A percentile compares a stretch with the other conserved stretches of the same genome.
Conservation (phyloP, 768 basidiomycete genomes). For the Rhodosporidiobolus odoratus region DNA sequence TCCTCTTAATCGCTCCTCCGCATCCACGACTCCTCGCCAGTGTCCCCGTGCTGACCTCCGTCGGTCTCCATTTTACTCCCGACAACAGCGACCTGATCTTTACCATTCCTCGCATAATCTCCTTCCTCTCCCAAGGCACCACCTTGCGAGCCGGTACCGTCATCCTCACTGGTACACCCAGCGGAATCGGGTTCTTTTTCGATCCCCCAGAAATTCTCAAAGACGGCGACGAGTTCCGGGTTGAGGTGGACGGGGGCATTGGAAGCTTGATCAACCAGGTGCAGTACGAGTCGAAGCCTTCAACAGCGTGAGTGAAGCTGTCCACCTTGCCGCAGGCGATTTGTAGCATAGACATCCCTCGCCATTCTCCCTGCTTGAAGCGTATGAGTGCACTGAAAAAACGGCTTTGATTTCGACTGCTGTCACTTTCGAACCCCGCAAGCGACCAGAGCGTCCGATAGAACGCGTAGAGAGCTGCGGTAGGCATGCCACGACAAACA, state of each 20-base stretch:
- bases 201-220: slow-evolving; percentile 37
- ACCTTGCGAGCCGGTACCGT: slow-evolving; percentile 47
- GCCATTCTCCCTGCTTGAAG: too few species aligned
- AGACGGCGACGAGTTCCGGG: slow-evolving; percentile 43
- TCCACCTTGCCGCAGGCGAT: too few species aligned
- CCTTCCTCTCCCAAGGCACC: slow-evolving; percentile 48
- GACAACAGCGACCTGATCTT: slow-evolving; percentile 48
- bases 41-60: not conserved
- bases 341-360: too few species aligned
- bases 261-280: slow-evolving; percentile 48
- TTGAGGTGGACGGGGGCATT: slow-evolving; percentile 39
- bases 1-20: not conserved
- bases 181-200: slow-evolving; percentile 38
- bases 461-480: too few species aligned
- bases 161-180: slow-evolving; percentile 47
- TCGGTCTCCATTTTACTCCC: not conserved
- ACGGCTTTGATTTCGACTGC: too few species aligned
- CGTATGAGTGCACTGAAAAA: too few species aligned
- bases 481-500: too few species aligned
- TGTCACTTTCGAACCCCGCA: too few species aligned
- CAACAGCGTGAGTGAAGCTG: too few species aligned
- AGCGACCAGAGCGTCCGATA: too few species aligned
- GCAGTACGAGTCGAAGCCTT: slow-evolving; percentile 34
- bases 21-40: not conserved
- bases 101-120: slow-evolving; percentile 45